phyloP scores from a whole-genome alignment of 495 filamentous ascomycete species.

The Tuber aestivum region DNA sequence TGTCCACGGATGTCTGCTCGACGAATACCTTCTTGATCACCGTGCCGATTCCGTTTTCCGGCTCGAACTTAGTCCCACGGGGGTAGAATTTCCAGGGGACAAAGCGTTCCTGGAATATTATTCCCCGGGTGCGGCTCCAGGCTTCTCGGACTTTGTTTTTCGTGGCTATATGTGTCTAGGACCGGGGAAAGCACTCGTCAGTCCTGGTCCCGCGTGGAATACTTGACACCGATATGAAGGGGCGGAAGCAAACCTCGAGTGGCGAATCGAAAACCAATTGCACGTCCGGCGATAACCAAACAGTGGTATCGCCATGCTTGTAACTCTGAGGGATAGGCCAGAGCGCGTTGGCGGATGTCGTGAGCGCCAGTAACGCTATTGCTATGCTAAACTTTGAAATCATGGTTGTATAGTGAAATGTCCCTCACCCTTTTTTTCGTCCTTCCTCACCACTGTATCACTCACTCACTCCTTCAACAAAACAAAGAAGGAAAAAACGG shows the following conservation, averaged over 20 bases:
- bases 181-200: slow-evolving; percentile 9
- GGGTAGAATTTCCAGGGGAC: slow-evolving; percentile 72
- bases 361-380: slow-evolving; percentile 4
- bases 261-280: slow-evolving; percentile 21
- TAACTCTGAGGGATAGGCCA: slow-evolving; percentile 43
- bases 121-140: slow-evolving; percentile 47
- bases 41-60: slow-evolving; percentile 45
- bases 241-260: slow-evolving; percentile 9
- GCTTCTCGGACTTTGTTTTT: slow-evolving; percentile 43
- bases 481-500: neutral
- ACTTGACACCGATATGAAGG: neutral
- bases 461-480: neutral
- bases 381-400: neutral
- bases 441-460: neutral
- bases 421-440: neutral
- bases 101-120: slow-evolving; percentile 57
- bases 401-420: neutral
- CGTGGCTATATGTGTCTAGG: neutral
- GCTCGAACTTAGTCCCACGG: slow-evolving; percentile 57
- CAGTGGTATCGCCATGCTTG: slow-evolving; percentile 29
- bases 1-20: slow-evolving; percentile 53
- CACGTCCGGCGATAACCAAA: slow-evolving; percentile 42
- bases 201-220: slow-evolving; percentile 8
- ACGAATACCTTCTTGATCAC: slow-evolving; percentile 56
- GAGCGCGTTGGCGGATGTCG: slow-evolving; percentile 33